phyloP scores from a whole-genome alignment of 2,329 filamentous ascomycete species.

The Cytospora piceae region DNA sequence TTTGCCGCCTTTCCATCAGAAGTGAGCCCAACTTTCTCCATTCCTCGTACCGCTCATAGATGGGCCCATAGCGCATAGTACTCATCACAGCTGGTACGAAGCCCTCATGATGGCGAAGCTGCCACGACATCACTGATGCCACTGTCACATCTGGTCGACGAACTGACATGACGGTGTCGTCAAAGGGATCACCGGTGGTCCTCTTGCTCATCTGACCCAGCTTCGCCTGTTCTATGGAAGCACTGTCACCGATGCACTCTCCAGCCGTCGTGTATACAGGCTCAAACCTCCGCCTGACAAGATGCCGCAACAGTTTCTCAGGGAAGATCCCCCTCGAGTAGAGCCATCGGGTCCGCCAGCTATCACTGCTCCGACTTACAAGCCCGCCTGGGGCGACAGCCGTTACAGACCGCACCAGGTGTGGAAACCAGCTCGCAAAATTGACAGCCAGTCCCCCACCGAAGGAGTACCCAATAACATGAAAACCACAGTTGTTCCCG shows the following conservation, averaged over 20 bases:
- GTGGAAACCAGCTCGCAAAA: slow-evolving; percentile 74
- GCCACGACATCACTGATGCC: slow-evolving; percentile 69
- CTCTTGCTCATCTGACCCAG: slow-evolving; percentile 39
- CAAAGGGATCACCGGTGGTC: slow-evolving; percentile 45
- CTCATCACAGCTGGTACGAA: slow-evolving; percentile 74
- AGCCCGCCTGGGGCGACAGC: slow-evolving; percentile 81
- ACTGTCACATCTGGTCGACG: slow-evolving; percentile 58
- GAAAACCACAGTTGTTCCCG: slow-evolving; percentile 51
- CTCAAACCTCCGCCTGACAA: slow-evolving; percentile 56
- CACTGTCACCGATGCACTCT: slow-evolving; percentile 44
- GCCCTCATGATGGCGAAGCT: slow-evolving; percentile 66
- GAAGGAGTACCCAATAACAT: slow-evolving; percentile 78
- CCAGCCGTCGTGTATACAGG: slow-evolving; percentile 44
- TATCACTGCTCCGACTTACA: slow-evolving; percentile 44
- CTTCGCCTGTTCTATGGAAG: slow-evolving; percentile 19
- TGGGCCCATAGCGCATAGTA: slow-evolving; percentile 70
- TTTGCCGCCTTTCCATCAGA: slow-evolving; percentile 45
- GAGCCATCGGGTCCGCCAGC: slow-evolving; percentile 61
- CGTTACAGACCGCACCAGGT: slow-evolving; percentile 69
- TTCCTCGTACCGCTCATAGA: slow-evolving; percentile 64
- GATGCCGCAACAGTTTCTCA: slow-evolving; percentile 55
- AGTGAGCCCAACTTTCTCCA: slow-evolving; percentile 62
- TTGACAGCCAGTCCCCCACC: slow-evolving; percentile 78
- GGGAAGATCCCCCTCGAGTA: slow-evolving; percentile 66
- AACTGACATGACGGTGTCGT: slow-evolving; percentile 56